These are phyloP conservation scores for Pleurotus salmoneostramineus DNA, from an alignment of 768 basidiomycete genomes.

Conservation along the genomic window DNA sequence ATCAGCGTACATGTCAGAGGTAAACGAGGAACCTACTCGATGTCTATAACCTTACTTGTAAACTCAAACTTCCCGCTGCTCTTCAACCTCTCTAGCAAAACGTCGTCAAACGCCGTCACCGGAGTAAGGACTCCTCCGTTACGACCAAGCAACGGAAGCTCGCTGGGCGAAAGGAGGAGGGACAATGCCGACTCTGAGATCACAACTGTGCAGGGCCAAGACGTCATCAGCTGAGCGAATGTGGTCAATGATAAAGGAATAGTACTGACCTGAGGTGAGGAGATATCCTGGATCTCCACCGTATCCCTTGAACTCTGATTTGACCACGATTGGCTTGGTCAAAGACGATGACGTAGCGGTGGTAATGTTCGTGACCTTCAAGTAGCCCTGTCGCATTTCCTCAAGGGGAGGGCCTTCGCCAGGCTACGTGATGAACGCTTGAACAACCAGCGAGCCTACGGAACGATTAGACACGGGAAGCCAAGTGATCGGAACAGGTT, in stretches of 20 bases:
- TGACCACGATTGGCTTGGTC: conserved; percentile 39
- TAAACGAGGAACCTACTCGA: too few species aligned
- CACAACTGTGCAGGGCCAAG: conserved; percentile 45
- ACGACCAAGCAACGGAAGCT: conserved; percentile 52
- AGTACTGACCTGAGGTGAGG: conserved; percentile 45
- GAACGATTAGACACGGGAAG: background rate
- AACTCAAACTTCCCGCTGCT: conserved; percentile 54
- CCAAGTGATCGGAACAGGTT: background rate
- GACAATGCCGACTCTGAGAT: conserved; percentile 77
- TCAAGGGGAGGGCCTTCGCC: conserved; percentile 63
- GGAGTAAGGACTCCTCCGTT: conserved; percentile 84
- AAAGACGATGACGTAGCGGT: conserved; percentile 45
- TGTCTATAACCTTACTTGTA: conserved; percentile 40
- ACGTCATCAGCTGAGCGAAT: background rate
- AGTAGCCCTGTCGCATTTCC: conserved; percentile 57
- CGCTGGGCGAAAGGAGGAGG: conserved; percentile 51
- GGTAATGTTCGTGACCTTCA: conserved; percentile 70
- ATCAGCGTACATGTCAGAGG: too few species aligned
- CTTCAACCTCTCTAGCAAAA: conserved; percentile 64
- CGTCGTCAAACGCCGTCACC: conserved; percentile 76
- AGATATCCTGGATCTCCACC: conserved; percentile 75
- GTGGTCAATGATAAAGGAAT: background rate
- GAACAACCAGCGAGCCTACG: conserved; percentile 53
- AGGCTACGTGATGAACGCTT: conserved; percentile 47
- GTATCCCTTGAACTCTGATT: conserved; percentile 56